Evolutionary conservation across 495 filamentous ascomycete genomes (phyloP), one percentile per base, ranked within the genome.

Genomic region (Podospora didyma): DNA sequence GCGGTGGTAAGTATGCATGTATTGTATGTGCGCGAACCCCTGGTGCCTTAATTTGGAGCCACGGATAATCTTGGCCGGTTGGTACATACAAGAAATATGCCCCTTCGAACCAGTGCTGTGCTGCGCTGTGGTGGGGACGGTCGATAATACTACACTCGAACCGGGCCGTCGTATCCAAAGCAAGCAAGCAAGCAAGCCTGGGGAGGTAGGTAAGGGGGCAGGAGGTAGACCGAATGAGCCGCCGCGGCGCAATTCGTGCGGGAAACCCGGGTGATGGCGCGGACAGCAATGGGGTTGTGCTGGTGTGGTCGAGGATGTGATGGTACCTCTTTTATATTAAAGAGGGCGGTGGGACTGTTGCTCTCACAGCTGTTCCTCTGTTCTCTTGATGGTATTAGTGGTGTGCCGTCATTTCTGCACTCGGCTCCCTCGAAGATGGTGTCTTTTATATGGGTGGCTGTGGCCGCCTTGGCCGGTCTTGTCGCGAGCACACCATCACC

Each of bases 401-500:
- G n/a, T n/a, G n/a, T n/a, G n/a, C n/a, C n/a, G n/a, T n/a, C n/a
- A 28, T 19, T 48, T 1, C 41, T 42, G 16, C 14, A 7, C 12
- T 42, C 14, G 39, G 5, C n/a, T 5, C n/a, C 12, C 14, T 42
- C 39, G 12, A 42, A 20, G 47, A 62, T n/a, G n/a, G n/a, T 66
- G 63, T 50, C 35, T 11, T 17, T 59, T 17, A 9, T 48, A 24
- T 26, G 41, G 16, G 55, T 48, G 39, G 52, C 46, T 24, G 22
- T 47, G 1, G 17, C 56, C 6, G 51, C 59, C 16, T 50, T 66
- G n/a, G 61, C 56, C 24, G 28, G 56, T 37, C 53, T 64, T 21
- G 58, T 48, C 17, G 57, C 58, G 2, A 65, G 64, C 2, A 51
- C 49, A 3, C 71, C 71, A 1, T 73, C 71, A 21, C 72, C 73